Conservation (phyloP, 768 basidiomycete genomes). For the Macrocybe gigantea region DNA sequence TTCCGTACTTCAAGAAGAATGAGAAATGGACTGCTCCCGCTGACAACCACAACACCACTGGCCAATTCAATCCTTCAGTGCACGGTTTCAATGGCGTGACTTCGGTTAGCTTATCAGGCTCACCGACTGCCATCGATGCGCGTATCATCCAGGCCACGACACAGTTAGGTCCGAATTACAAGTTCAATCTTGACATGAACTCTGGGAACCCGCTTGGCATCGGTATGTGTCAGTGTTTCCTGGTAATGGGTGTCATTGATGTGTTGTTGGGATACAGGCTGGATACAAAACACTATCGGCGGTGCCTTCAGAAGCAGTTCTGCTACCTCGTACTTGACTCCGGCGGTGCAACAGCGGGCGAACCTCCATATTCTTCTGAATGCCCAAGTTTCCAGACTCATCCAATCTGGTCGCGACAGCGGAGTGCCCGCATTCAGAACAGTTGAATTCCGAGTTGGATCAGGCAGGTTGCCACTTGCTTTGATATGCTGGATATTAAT, state of each 20-base stretch:
- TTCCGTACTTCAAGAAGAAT: slow-evolving; percentile 23
- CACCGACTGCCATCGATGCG: slow-evolving; percentile 17
- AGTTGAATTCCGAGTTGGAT: slow-evolving; percentile 7
- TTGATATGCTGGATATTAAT: background rate
- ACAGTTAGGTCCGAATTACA: slow-evolving; percentile 17
- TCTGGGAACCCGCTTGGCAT: slow-evolving; percentile 15
- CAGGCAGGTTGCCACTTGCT: background rate
- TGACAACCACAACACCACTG: slow-evolving; percentile 24
- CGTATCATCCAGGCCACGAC: slow-evolving; percentile 23
- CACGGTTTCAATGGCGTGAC: slow-evolving; percentile 24
- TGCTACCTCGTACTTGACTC: slow-evolving; percentile 6
- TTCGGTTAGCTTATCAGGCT: slow-evolving; percentile 24
- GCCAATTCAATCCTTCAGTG: slow-evolving; percentile 22
- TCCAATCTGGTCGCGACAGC: slow-evolving; percentile 10
- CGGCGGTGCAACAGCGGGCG: slow-evolving; percentile 1
- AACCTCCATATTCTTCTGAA: slow-evolving; percentile 16
- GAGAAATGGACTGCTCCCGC: slow-evolving; percentile 19
- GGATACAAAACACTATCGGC: slow-evolving; percentile 17
- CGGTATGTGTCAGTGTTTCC: slow-evolving; percentile 8
- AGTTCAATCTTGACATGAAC: slow-evolving; percentile 17
- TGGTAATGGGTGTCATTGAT: background rate
- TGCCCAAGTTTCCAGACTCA: slow-evolving; percentile 10
- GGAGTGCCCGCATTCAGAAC: slow-evolving; percentile 6
- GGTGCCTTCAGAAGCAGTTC: slow-evolving; percentile 3
- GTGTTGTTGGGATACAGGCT: slow-evolving; percentile 6